These are phyloP conservation scores for Gossypium davidsonii DNA, from an alignment of 441 rosid species.

Conservation along the genomic window DNA sequence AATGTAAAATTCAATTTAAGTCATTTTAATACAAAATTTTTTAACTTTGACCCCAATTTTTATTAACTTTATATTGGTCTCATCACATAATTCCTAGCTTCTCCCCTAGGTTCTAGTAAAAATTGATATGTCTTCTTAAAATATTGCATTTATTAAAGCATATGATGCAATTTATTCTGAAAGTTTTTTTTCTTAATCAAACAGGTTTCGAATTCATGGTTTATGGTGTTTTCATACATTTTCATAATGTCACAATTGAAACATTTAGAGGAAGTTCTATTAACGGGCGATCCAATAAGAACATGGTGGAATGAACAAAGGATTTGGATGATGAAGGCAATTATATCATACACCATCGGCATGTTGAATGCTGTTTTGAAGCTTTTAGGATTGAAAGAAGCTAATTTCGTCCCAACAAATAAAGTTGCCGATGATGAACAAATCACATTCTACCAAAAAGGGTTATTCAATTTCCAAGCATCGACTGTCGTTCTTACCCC, in stretches of 20 bases:
- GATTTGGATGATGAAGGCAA: constrained; percentile 28
- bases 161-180: not conserved
- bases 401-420: constrained; percentile 24
- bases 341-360: constrained; percentile 19
- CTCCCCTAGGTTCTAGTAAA: too few species aligned
- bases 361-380: constrained; percentile 23
- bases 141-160: not conserved
- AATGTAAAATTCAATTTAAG: too few species aligned
- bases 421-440: constrained; percentile 23
- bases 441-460: constrained; percentile 18
- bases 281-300: constrained; percentile 13
- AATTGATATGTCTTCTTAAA: too few species aligned
- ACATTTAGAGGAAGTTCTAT: constrained; percentile 23
- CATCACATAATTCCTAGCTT: too few species aligned
- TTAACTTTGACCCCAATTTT: too few species aligned
- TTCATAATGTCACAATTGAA: constrained; percentile 15
- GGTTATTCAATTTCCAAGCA: constrained; percentile 27
- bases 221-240: constrained; percentile 18
- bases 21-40: too few species aligned
- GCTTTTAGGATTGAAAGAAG: constrained; percentile 19
- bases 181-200: not conserved
- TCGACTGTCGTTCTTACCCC: constrained; percentile 23
- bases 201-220: constrained; percentile 23
- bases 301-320: constrained; percentile 22
- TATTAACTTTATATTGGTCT: too few species aligned